phyloP scores from a whole-genome alignment of 306 rosid genomes.

The Lathyrus oleraceus region DNA sequence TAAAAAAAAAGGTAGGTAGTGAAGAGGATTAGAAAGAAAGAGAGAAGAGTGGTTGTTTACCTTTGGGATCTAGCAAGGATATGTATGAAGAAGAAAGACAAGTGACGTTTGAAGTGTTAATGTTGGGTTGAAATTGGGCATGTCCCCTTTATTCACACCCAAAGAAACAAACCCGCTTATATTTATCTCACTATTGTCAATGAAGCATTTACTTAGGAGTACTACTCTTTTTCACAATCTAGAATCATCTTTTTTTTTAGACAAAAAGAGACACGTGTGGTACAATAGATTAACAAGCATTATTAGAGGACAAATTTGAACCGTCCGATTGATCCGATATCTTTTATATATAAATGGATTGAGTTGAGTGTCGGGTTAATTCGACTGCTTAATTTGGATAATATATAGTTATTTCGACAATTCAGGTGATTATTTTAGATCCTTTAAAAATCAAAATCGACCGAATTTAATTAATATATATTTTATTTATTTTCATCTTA shows the following conservation, averaged over 20 bases:
- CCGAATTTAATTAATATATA: too few species aligned
- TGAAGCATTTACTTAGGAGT: neutral
- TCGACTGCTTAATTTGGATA: too few species aligned
- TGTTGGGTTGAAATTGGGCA: slow-evolving; percentile 72
- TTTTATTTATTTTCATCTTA: too few species aligned
- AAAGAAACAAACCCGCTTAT: slow-evolving; percentile 27
- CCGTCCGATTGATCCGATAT: too few species aligned
- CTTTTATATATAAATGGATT: too few species aligned
- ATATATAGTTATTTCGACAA: too few species aligned
- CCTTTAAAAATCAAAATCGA: too few species aligned
- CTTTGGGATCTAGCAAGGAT: slow-evolving; percentile 64
- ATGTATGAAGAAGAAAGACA: slow-evolving; percentile 53
- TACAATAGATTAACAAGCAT: too few species aligned
- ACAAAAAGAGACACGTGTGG: slow-evolving; percentile 23
- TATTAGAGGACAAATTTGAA: too few species aligned
- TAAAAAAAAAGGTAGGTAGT: slow-evolving; percentile 29
- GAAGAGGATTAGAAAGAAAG: slow-evolving; percentile 30
- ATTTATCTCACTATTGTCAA: neutral
- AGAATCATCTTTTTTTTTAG: slow-evolving; percentile 28
- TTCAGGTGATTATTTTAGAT: too few species aligned
- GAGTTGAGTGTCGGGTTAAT: too few species aligned
- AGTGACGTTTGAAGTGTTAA: slow-evolving; percentile 20
- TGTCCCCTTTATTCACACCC: slow-evolving; percentile 65
- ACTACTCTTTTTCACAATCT: neutral
- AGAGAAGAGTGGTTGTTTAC: slow-evolving; percentile 27